Base-by-base conservation (phyloP, 768 basidiomycete genomes). In the Lentinus brumalis region DNA sequence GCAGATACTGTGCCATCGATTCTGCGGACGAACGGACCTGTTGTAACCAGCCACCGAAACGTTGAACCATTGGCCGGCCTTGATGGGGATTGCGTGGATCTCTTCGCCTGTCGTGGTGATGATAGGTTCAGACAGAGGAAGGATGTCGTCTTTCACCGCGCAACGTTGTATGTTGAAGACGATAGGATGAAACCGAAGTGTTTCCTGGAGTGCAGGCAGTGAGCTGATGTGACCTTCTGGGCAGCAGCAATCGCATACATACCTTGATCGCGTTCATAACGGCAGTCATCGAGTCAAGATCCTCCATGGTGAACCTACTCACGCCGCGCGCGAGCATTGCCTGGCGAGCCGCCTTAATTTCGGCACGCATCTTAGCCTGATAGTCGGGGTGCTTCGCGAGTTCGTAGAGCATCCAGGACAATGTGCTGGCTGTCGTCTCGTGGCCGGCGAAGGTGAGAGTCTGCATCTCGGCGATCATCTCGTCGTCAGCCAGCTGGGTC, bases 31-130 rank as follows among this genome's bases (percentile, higher is more conserved):
- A 46, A 30, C 46, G 32, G 11, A 75, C 76, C 73, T 65, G 56
- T 72, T 69, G 52, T 76, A 75, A 2, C 63, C 65, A 45, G 62
- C 61, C 52, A 69, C 50, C 4, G 68, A 67, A 12, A 62, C 30
- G 14, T 29, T 29, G 9, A 49, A 26, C 46, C 46, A 49, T 49
- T 49, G 46, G n/a, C 81, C 81, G 61, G 82, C 80, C 3, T 80
- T 30, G 14, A 74, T 56, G 1, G 69, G 70, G 18, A 74, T 67
- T 21, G 57, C 63, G 8, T 53, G 47, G 30, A 74, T 61, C 50
- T 60, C 46, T 29, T 69, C 47, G 4, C 72, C 76, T 0, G 65
- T 68, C 39, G 51, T 60, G 8, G 71, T 66, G n/a, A 51, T 50
- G 49, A 77, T 66, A 4, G 76, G 74, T 11, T 65, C 49, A 3